These are phyloP conservation scores for Acanthamoeba sp. DNA, from an alignment of 208 protist genomes.

Conservation along the genomic window DNA sequence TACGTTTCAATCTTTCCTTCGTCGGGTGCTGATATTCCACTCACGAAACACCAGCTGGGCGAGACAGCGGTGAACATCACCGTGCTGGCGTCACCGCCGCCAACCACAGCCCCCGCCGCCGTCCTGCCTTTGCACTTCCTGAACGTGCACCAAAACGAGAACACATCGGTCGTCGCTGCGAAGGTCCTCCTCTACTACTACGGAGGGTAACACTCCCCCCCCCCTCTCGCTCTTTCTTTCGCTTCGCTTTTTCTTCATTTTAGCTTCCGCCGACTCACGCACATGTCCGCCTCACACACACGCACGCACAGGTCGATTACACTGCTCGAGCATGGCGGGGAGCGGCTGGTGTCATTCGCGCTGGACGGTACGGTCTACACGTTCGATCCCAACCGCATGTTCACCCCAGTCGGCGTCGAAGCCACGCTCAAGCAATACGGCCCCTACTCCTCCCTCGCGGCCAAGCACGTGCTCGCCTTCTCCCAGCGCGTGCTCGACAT, in stretches of 20 bases:
- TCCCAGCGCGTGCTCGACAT: background rate
- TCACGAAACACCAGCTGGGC: slow-evolving; percentile 1
- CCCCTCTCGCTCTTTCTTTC: background rate
- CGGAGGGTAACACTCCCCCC: background rate
- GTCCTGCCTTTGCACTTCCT: background rate
- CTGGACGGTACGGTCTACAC: slow-evolving; percentile 9
- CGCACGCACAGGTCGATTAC: background rate
- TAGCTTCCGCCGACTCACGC: background rate
- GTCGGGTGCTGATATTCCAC: too few relatives aligned
- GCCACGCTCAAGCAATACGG: slow-evolving; percentile 46
- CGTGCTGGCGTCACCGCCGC: background rate
- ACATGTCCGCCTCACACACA: background rate
- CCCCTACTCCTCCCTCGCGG: background rate
- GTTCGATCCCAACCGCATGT: slow-evolving; percentile 63
- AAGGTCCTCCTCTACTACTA: slow-evolving; percentile 48
- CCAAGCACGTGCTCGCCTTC: slow-evolving; percentile 43
- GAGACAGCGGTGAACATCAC: slow-evolving; percentile 43
- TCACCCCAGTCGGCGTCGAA: slow-evolving; percentile 36
- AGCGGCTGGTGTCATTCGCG: slow-evolving; percentile 24
- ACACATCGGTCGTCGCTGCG: slow-evolving; percentile 40
- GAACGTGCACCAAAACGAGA: slow-evolving; percentile 54
- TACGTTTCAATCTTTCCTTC: background rate
- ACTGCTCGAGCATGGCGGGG: background rate
- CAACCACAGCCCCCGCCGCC: background rate
- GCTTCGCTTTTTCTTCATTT: background rate